Evolutionary conservation across 108 stramenopile species (phyloP), one percentile per base, ranked within the genome.

Genomic region (Mayamaea pseudoterrestris): DNA sequence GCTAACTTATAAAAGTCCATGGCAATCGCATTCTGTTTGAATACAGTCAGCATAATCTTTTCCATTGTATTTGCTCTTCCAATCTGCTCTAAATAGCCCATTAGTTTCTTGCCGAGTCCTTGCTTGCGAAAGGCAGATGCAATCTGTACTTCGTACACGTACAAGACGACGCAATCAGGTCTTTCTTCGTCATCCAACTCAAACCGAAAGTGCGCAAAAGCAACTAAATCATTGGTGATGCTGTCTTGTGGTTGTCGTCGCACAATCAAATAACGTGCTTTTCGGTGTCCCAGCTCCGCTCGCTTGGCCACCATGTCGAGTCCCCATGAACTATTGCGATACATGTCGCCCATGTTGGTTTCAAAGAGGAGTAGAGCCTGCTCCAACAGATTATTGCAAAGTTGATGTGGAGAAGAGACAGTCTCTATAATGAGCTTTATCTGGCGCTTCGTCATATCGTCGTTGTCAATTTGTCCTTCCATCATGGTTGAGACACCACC

Each of bases 121-220:
- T 55, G 16, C 46, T 71, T 46, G 40, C 60, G 87, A 49, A 44
- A 51, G 18, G 17, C 27, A 25, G 60, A 20, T 29, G 44, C 41
- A 13, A 90, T 64, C 61, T 90, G 88, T 1, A 90, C 58, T 66
- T 90, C 88, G 55, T 83, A 90, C 6, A 90, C 40, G 47, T 75
- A 75, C 9, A 61, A 35, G 12, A 72, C 76, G 16, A 17, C 64
- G 26, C 41, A 39, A 11, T 53, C 44, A 1, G 68, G 70, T 2
- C 44, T 30, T 22, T 76, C 71, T 28, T 85, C 76, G 48, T 90
- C 83, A 31, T 90, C 75, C 55, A 47, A 54, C 55, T 90, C 88
- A 37, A 76, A 82, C n/a, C 83, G 82, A 62, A 65, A 90, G 45
- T 90, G 88, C 7, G 49, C 50, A 61, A 82, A 90, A 12, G 63